Conservation (phyloP, 768 basidiomycete species). For the Naganishia vaughanmartiniae region DNA sequence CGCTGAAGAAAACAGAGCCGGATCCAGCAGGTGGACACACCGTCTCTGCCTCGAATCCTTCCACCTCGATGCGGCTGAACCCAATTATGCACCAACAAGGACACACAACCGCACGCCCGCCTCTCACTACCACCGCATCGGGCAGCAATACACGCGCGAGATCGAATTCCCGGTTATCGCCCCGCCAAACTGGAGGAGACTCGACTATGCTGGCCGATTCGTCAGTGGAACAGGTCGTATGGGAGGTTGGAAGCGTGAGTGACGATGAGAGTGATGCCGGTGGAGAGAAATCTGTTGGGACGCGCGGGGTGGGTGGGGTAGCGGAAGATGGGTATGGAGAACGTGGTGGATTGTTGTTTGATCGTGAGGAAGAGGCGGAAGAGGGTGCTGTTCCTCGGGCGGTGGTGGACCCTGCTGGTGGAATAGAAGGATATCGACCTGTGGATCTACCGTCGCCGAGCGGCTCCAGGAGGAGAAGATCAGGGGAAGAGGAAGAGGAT, state of each 20-base stretch:
- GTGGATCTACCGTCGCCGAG: background rate
- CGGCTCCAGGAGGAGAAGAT: background rate
- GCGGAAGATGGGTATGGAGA: conserved; percentile 23
- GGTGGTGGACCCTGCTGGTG: conserved; percentile 18
- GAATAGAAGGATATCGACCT: conserved; percentile 10
- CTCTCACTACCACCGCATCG: background rate
- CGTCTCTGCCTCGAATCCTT: conserved; percentile 36
- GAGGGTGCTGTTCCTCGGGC: conserved; percentile 17
- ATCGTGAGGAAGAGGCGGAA: conserved; percentile 25
- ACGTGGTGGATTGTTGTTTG: conserved; percentile 15
- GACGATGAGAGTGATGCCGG: conserved; percentile 25
- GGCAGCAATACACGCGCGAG: conserved; percentile 3
- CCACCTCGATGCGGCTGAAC: conserved; percentile 38
- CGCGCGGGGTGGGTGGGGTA: conserved; percentile 29
- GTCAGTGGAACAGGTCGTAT: conserved; percentile 12
- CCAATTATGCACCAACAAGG: conserved; percentile 39
- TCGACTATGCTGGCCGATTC: background rate
- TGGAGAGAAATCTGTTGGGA: conserved; percentile 19
- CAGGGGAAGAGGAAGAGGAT: conserved; percentile 34
- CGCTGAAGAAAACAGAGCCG: conserved; percentile 80
- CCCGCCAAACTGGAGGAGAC: conserved; percentile 1
- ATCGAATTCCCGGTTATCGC: conserved; percentile 18
- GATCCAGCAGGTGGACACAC: conserved; percentile 44
- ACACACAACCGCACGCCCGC: conserved; percentile 32
- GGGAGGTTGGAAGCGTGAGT: conserved; percentile 31